Base-by-base conservation (phyloP, 768 basidiomycete genomes). In the Pluteus cervinus region DNA sequence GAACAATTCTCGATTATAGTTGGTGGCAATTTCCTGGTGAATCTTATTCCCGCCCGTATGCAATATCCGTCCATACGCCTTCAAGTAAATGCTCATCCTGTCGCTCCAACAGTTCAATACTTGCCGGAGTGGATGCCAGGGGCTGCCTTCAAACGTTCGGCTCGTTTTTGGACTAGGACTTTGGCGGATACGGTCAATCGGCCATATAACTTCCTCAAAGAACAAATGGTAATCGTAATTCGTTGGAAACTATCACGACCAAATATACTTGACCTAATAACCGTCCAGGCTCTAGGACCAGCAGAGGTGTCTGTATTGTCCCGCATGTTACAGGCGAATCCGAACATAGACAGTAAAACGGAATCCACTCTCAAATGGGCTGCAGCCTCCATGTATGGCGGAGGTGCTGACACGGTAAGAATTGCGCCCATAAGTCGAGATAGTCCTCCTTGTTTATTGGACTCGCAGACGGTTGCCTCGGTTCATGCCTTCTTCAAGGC, bases 91-190 rank as follows among this genome's bases (percentile, higher is more conserved):
- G 29, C 7, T 32, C 3, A 40, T 44, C 36, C 35, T 22, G 38
- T 15, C 6, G 15, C 45, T 9, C 38, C 39, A 8, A 3, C 24
- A 53, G 56, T 74, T 40, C 61, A 63, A 48, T 56, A 68, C 24
- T 44, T 75, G 9, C 72, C 73, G 0, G 53, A 45, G 24, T 74
- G 69, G 68, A 29, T 73, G 8, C 71, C 69, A 5, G 73, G 73
- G 0, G 64, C 68, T n/a, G 58, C 57, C 2, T 75, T 74, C 41
- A 59, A 71, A 44, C 53, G 53, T 21, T 60, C 57, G 35, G 71
- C 70, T 2, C 49, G 51, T 18, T 38, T 42, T 12, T 66, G 65
- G 63, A 55, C 51, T 24, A 50, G 45, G 40, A 48, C 54, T 2
- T 55, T 61, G 5, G 39, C 51, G 7, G 55, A 53, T 8, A 61